These are phyloP conservation scores for Sporodiniella umbellata DNA, from an alignment of 371 early-diverging fungal genomes.

Conservation along the genomic window DNA sequence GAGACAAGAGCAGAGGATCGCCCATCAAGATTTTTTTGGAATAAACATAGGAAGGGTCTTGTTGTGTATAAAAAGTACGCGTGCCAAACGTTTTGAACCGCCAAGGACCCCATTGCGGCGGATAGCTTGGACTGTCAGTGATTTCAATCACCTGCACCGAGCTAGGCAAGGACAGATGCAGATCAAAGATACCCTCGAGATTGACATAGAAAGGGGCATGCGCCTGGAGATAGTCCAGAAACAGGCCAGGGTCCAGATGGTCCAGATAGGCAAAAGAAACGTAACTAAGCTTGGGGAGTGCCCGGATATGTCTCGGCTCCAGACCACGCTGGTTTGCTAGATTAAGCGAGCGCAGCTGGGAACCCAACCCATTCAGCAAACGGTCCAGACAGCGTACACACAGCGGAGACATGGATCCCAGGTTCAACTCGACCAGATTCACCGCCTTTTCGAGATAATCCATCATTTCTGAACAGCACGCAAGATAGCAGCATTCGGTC, in stretches of 20 bases:
- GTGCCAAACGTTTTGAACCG: conserved; percentile 5
- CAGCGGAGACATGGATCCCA: conserved; percentile 24
- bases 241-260: too few relatives aligned
- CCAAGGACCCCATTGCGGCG: conserved; percentile 4
- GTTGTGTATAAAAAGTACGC: conserved; percentile 22
- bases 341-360: not conserved
- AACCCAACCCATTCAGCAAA: not conserved
- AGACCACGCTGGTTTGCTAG: not conserved
- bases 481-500: conserved; percentile 29
- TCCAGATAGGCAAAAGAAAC: not conserved
- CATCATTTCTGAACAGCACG: conserved; percentile 27
- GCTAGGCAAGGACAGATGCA: not conserved
- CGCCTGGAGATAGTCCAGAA: not conserved
- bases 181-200: not conserved
- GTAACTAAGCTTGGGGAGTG: not conserved
- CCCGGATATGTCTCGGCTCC: too few relatives aligned
- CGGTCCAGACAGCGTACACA: conserved; percentile 19
- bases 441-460: conserved; percentile 6
- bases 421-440: conserved; percentile 20
- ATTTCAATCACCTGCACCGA: conserved; percentile 19
- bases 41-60: conserved; percentile 25
- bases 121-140: not conserved
- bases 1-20: conserved; percentile 15
- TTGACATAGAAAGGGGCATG: not conserved
- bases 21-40: conserved; percentile 29